These are phyloP conservation scores for Boletellus ananas DNA, from an alignment of 768 basidiomycete species.

Conservation along the genomic window DNA sequence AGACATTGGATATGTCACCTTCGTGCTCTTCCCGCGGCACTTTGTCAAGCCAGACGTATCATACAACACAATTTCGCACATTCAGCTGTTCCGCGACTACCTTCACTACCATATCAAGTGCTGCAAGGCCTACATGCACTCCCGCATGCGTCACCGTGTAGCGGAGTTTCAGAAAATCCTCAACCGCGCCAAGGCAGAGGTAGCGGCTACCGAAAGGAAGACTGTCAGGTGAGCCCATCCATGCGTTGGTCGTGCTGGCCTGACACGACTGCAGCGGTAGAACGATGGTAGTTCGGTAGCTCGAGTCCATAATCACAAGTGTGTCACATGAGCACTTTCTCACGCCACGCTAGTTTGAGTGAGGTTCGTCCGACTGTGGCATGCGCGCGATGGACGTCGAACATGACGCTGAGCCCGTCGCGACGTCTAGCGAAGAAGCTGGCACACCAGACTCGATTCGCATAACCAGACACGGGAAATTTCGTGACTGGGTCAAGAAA, in stretches of 20 bases:
- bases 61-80: slow-evolving; percentile 82
- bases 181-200: slow-evolving; percentile 94
- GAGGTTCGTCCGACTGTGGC: background rate
- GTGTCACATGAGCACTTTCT: slow-evolving; percentile 6
- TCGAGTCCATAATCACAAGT: too few species aligned
- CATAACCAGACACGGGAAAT: slow-evolving; percentile 54
- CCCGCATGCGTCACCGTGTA: slow-evolving; percentile 90
- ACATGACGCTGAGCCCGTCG: background rate
- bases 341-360: slow-evolving; percentile 13
- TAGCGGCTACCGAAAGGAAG: slow-evolving; percentile 76
- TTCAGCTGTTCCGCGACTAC: slow-evolving; percentile 96
- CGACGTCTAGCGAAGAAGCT: slow-evolving; percentile 4
- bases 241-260: background rate
- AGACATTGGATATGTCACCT: slow-evolving; percentile 94
- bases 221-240: slow-evolving; percentile 67
- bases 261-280: slow-evolving; percentile 42
- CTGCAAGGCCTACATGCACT: slow-evolving; percentile 99
- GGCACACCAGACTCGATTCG: slow-evolving; percentile 37
- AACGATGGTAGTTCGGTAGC: slow-evolving; percentile 52
- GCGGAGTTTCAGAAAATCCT: slow-evolving; percentile 94
- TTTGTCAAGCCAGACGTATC: slow-evolving; percentile 71
- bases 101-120: slow-evolving; percentile 99
- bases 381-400: slow-evolving; percentile 16
- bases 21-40: slow-evolving; percentile 96
- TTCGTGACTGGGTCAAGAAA: slow-evolving; percentile 48